Conservation (phyloP, 2,329 filamentous ascomycete genomes). For the Thermothelomyces thermophilus region DNA sequence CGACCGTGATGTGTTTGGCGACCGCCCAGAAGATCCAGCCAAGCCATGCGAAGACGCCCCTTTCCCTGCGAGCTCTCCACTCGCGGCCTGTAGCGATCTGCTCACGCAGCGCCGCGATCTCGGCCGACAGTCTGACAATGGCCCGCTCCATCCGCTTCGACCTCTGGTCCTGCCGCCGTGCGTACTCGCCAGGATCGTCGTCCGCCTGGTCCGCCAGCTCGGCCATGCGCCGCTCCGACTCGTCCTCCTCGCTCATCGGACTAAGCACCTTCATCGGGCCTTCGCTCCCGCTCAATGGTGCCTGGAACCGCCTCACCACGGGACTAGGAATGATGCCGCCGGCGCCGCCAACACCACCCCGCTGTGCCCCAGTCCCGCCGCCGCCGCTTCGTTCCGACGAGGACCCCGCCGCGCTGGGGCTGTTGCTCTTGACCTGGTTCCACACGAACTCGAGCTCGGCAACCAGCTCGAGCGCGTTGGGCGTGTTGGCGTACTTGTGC, state of each 20-base stretch:
- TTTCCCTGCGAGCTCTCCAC: conserved; percentile 59
- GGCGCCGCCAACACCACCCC: conserved; percentile 23
- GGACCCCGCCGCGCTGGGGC: conserved; percentile 40
- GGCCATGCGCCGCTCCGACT: conserved; percentile 46
- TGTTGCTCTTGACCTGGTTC: conserved; percentile 93
- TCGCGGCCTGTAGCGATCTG: conserved; percentile 75
- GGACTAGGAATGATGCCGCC: conserved; percentile 30
- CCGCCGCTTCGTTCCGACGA: conserved; percentile 44
- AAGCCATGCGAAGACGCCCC: conserved; percentile 62
- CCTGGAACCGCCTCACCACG: conserved; percentile 39
- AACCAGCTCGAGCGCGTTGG: conserved; percentile 80
- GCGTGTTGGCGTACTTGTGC: conserved; percentile 88
- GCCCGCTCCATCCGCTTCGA: conserved; percentile 76
- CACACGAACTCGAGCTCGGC: conserved; percentile 97
- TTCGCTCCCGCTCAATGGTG: conserved; percentile 44
- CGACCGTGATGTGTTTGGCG: conserved; percentile 67
- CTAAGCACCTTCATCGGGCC: conserved; percentile 65
- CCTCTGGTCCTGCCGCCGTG: conserved; percentile 55
- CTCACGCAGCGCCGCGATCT: conserved; percentile 86
- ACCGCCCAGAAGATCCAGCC: conserved; percentile 63
- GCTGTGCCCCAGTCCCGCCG: conserved; percentile 4
- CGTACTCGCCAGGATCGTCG: conserved; percentile 34
- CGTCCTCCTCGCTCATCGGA: conserved; percentile 80
- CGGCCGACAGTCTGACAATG: conserved; percentile 81
- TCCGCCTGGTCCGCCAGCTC: conserved; percentile 40